Conservation (phyloP, 192 early-diverging fungal genomes). For the Podila horticola region DNA sequence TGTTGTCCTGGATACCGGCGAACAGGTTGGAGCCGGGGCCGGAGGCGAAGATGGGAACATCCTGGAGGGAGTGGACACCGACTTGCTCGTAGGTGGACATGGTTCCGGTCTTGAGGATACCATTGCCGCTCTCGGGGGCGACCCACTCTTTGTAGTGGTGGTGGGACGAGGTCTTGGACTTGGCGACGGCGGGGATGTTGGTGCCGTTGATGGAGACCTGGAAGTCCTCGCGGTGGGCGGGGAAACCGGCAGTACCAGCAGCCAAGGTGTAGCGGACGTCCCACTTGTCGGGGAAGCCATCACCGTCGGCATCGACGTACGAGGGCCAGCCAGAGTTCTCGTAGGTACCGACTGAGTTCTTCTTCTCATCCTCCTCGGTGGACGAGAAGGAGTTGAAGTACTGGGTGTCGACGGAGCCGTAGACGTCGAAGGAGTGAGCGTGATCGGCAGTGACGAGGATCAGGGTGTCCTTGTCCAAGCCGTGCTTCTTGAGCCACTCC, state of each 20-base stretch:
- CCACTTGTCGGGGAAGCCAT: conserved; percentile 64
- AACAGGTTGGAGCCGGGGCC: conserved; percentile 55
- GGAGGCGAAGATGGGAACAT: conserved; percentile 57
- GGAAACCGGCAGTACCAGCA: conserved; percentile 53
- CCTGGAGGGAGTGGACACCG: conserved; percentile 60
- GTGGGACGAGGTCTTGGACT: conserved; percentile 27
- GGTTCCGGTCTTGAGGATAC: conserved; percentile 39
- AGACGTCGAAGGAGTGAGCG: conserved; percentile 71
- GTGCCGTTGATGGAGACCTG: conserved; percentile 50
- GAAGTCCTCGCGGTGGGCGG: conserved; percentile 58
- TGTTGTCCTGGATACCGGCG: conserved; percentile 56
- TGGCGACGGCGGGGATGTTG: conserved; percentile 45
- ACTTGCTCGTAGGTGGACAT: conserved; percentile 23
- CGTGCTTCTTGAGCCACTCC: conserved; percentile 61
- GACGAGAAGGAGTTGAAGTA: conserved; percentile 60
- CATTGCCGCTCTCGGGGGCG: conserved; percentile 24
- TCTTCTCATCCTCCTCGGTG: conserved; percentile 50
- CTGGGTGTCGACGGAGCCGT: conserved; percentile 66
- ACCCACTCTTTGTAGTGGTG: conserved; percentile 34
- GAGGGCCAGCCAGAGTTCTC: conserved; percentile 60
- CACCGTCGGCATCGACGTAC: conserved; percentile 55
- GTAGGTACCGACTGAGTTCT: conserved; percentile 59
- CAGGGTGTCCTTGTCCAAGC: conserved; percentile 61
- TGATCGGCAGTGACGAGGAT: conserved; percentile 76
- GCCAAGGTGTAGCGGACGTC: conserved; percentile 53